phyloP scores from a whole-genome alignment of 2,329 filamentous ascomycete genomes.

The Monilinia fructigena region DNA sequence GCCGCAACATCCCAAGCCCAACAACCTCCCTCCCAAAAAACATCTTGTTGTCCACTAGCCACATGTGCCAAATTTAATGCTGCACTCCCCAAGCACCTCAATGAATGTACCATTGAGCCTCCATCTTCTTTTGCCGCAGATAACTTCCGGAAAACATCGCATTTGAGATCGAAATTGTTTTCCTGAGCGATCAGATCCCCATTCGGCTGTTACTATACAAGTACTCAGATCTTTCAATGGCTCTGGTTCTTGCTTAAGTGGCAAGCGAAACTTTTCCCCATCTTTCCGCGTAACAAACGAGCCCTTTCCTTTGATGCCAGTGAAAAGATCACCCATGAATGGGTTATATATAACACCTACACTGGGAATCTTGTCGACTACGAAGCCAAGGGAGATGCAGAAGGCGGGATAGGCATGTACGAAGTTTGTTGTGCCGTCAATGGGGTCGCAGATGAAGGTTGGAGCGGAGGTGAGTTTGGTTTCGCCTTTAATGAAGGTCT shows the following conservation, averaged over 20 bases:
- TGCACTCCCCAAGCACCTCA: conserved; percentile 70
- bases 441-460: conserved; percentile 79
- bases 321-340: conserved; percentile 67
- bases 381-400: conserved; percentile 73
- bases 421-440: conserved; percentile 82
- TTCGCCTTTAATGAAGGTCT: conserved; percentile 69
- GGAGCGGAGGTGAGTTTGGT: conserved; percentile 60
- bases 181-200: conserved; percentile 67
- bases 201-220: conserved; percentile 69
- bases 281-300: conserved; percentile 52
- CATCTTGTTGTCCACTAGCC: conserved; percentile 67
- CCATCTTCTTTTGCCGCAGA: conserved; percentile 58
- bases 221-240: conserved; percentile 60
- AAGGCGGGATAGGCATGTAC: conserved; percentile 73
- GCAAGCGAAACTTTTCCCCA: conserved; percentile 45
- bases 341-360: conserved; percentile 82
- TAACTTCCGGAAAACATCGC: conserved; percentile 61
- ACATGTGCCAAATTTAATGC: conserved; percentile 74
- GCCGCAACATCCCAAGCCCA: conserved; percentile 87
- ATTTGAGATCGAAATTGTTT: conserved; percentile 69
- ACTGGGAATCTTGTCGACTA: conserved; percentile 58
- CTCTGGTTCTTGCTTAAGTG: conserved; percentile 50
- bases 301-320: conserved; percentile 65
- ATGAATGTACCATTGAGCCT: conserved; percentile 73
- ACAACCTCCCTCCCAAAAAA: conserved; percentile 81